phyloP scores from a whole-genome alignment of 495 filamentous ascomycete species.

The Aspergillus diversus region DNA sequence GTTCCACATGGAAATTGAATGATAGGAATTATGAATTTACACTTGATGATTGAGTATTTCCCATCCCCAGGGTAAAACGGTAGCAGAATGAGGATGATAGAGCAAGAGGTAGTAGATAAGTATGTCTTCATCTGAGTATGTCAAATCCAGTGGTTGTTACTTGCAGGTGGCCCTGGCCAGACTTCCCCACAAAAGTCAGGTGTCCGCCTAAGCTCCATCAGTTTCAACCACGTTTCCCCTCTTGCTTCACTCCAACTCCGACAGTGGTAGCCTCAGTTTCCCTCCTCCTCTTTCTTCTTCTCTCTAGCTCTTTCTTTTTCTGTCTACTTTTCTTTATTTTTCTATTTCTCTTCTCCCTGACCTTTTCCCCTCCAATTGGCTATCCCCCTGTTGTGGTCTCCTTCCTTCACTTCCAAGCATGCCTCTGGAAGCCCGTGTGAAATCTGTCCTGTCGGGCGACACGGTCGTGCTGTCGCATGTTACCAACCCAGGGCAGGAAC shows the following conservation, averaged over 20 bases:
- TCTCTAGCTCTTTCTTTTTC: constrained; percentile 19
- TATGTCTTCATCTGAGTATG: too few relatives aligned
- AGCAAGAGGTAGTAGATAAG: not conserved
- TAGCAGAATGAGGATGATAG: not conserved
- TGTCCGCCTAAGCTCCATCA: constrained; percentile 23
- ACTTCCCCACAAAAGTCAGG: constrained; percentile 28
- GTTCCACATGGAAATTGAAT: constrained; percentile 11
- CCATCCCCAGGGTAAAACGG: not conserved
- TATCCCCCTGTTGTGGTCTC: constrained; percentile 14
- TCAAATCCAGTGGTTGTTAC: too few relatives aligned
- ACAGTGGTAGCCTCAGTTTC: constrained; percentile 7
- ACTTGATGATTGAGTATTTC: constrained; percentile 11
- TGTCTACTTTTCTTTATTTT: constrained; percentile 23
- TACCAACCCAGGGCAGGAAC: constrained; percentile 75
- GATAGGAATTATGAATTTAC: constrained; percentile 18
- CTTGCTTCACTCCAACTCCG: constrained; percentile 14
- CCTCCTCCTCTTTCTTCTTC: constrained; percentile 20
- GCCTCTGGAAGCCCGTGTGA: constrained; percentile 77
- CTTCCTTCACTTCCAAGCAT: constrained; percentile 34
- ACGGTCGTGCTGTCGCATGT: constrained; percentile 79
- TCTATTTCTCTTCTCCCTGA: constrained; percentile 17
- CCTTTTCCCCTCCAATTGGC: constrained; percentile 20
- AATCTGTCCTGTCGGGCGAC: constrained; percentile 91
- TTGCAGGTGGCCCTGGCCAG: constrained; percentile 4
- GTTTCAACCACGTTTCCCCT: constrained; percentile 29